Percentiles rank a stretch among this genome's conserved stretches.
Evolutionary conservation across 495 filamentous ascomycete species (phyloP).

Genomic region (Aspergillus incahuasiensis): DNA sequence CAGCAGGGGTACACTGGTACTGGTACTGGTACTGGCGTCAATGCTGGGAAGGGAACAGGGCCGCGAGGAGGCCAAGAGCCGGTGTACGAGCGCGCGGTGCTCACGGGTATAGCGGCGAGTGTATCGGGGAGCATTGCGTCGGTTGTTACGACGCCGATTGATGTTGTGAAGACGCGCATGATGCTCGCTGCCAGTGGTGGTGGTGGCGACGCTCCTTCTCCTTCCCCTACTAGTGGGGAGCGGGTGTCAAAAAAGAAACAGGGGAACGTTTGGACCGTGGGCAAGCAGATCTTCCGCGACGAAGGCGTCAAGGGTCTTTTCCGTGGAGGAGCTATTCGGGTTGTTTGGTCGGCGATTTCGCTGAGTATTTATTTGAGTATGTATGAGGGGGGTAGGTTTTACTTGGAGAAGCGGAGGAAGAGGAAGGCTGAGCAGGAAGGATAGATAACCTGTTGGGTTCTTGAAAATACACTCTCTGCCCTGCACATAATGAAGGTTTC

Average conservation of each 20-base stretch:
- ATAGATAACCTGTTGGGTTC: not conserved
- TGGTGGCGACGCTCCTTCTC: too few relatives aligned
- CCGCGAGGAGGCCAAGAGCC: not conserved
- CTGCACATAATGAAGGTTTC: too few relatives aligned
- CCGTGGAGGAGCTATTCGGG: conserved; percentile 67
- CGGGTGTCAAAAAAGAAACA: not conserved
- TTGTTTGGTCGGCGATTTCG: conserved; percentile 75
- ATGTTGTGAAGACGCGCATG: conserved; percentile 79
- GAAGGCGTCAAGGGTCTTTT: conserved; percentile 71
- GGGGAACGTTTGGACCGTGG: conserved; percentile 47
- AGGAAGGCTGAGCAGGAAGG: not conserved
- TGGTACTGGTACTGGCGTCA: not conserved
- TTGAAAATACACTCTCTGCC: too few relatives aligned
- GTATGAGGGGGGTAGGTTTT: conserved; percentile 75
- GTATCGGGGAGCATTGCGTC: conserved; percentile 65
- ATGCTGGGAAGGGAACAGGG: not conserved
- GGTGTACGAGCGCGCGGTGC: conserved; percentile 56
- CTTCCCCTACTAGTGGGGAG: not conserved
- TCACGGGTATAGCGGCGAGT: conserved; percentile 68
- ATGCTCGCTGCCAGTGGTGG: conserved; percentile 51
- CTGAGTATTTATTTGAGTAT: conserved; percentile 80
- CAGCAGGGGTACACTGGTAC: conserved; percentile 8
- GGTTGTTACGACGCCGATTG: conserved; percentile 71
- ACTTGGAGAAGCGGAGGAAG: conserved; percentile 49
- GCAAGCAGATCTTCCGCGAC: conserved; percentile 54